phyloP scores from a whole-genome alignment of 495 filamentous ascomycete species.

The Aspergillus kassunensis region DNA sequence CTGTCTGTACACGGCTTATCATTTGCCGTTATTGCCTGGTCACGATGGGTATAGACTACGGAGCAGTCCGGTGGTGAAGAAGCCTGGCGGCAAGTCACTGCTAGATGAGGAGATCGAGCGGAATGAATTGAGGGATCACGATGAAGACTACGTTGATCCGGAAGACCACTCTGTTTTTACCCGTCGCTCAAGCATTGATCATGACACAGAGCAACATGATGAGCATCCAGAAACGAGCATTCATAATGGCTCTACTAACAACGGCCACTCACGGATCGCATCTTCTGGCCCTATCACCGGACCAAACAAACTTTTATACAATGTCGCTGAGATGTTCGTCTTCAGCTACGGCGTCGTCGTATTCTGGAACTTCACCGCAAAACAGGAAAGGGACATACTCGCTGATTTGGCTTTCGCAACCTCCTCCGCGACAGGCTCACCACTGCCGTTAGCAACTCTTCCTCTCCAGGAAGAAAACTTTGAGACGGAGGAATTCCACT shows the following conservation, averaged over 20 bases:
- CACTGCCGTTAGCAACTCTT: slow-evolving; percentile 60
- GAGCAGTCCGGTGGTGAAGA: slow-evolving; percentile 88
- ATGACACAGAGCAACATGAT: slow-evolving; percentile 2
- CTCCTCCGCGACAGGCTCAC: slow-evolving; percentile 43
- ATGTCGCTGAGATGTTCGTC: slow-evolving; percentile 96
- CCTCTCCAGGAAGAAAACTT: slow-evolving; percentile 81
- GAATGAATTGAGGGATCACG: slow-evolving; percentile 83
- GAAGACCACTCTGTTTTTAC: slow-evolving; percentile 37
- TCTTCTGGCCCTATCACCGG: slow-evolving; percentile 13
- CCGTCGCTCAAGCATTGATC: slow-evolving; percentile 21
- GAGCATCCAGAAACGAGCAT: neutral
- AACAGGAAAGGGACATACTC: slow-evolving; percentile 93
- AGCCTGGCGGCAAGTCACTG: slow-evolving; percentile 85
- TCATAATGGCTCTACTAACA: neutral
- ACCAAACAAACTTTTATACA: slow-evolving; percentile 52
- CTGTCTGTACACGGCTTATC: slow-evolving; percentile 93
- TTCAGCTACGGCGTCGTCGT: slow-evolving; percentile 97
- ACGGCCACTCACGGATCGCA: slow-evolving; percentile 8
- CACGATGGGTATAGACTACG: slow-evolving; percentile 79
- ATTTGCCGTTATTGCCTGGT: slow-evolving; percentile 82
- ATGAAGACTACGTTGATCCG: slow-evolving; percentile 75
- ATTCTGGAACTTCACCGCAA: slow-evolving; percentile 97
- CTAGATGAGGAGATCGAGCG: slow-evolving; percentile 96
- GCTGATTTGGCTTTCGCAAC: slow-evolving; percentile 93
- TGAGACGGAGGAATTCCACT: slow-evolving; percentile 98